Evolutionary conservation across 352 stramenopile species (phyloP), one percentile per base, ranked within the genome.

Genomic region (Phytophthora citricola): DNA sequence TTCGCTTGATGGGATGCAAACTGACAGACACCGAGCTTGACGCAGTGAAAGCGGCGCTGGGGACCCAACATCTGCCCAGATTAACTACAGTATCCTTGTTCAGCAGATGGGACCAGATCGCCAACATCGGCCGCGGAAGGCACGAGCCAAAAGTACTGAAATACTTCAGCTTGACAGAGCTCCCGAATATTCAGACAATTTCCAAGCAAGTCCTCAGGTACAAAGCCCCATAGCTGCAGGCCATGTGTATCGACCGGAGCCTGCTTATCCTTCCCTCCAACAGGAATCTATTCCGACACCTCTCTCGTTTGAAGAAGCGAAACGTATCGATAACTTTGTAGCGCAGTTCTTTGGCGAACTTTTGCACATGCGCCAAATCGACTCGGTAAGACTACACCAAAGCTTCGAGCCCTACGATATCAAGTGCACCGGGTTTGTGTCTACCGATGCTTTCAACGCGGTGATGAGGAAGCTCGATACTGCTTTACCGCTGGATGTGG

Each of bases 1-100:
- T 94, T n/a, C 81, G 86, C 1, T 64, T 94, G 38, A 91, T 94
- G 73, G 84, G 83, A 3, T 94, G 86, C 63, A 58, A 66, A 5
- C 65, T 94, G 1, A 70, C 70, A 0, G 74, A 89, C 1, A 29
- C 38, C 12, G 86, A 94, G 52, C 55, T 87, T 12, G 73, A 74
- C 9, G 72, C 85, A 43, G 56, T 91, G 15, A 89, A 87, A 58
- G 57, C 63, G 17, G 66, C 70, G 32, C 73, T 92, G 34, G 78
- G 31, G 76, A 83, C 15, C 59, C 73, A 3, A 75, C 52, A 5
- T 78, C 72, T n/a, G 63, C 73, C 8, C 60, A 75, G 9, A 77
- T 89, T 15, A 79, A 83, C 67, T 91, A 91, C 62, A 70, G 49
- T 20, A 60, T 72, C 4, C 48, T 88, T 11, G 69, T 89, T 8